phyloP scores from a whole-genome alignment of 2,329 filamentous ascomycete genomes.

The Diaporthe citrichinensis region DNA sequence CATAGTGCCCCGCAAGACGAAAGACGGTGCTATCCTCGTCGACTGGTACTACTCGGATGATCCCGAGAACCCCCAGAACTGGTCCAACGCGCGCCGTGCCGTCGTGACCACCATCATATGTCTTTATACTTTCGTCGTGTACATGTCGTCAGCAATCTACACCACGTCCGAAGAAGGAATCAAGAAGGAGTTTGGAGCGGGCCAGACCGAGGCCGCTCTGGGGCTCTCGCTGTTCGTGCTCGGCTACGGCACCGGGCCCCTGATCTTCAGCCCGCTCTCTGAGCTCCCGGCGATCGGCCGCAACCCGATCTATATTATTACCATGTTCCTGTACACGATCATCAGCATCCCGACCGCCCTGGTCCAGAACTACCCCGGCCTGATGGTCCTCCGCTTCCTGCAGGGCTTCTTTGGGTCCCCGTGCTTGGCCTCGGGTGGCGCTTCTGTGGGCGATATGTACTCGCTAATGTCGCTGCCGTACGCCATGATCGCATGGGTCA shows the following conservation, averaged over 20 bases:
- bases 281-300: slow-evolving; percentile 73
- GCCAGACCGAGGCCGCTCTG: slow-evolving; percentile 61
- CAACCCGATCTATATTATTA: slow-evolving; percentile 77
- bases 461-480: slow-evolving; percentile 69
- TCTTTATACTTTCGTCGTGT: slow-evolving; percentile 66
- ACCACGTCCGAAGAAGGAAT: slow-evolving; percentile 55
- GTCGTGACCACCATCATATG: slow-evolving; percentile 56
- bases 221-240: slow-evolving; percentile 71
- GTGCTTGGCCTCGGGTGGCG: slow-evolving; percentile 72
- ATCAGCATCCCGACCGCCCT: slow-evolving; percentile 75
- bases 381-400: slow-evolving; percentile 75
- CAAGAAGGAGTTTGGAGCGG: slow-evolving; percentile 64
- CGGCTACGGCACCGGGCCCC: slow-evolving; percentile 57
- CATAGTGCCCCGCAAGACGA: slow-evolving; percentile 49
- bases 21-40: slow-evolving; percentile 49
- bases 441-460: slow-evolving; percentile 68
- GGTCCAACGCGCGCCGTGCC: slow-evolving; percentile 55
- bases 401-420: slow-evolving; percentile 78
- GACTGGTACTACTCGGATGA: slow-evolving; percentile 63
- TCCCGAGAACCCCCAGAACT: slow-evolving; percentile 66
- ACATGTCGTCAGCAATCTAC: slow-evolving; percentile 57
- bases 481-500: slow-evolving; percentile 71
- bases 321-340: slow-evolving; percentile 78
- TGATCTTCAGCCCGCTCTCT: slow-evolving; percentile 69
- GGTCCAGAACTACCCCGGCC: slow-evolving; percentile 72